Evolutionary conservation across 345 rosid genomes (phyloP).

Genomic region (Clarkia xantiana): DNA sequence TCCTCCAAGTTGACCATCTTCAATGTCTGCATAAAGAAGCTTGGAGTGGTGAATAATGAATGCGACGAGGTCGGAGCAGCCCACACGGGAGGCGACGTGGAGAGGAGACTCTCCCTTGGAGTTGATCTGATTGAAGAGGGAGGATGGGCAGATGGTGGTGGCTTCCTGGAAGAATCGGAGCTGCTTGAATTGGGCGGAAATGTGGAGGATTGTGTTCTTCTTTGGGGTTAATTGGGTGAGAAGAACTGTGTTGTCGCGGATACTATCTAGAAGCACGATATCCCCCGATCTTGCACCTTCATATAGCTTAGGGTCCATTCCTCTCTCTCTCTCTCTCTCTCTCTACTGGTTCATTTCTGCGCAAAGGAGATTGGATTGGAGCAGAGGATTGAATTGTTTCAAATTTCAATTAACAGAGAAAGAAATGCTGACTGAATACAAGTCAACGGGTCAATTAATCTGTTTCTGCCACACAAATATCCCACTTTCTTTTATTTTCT

Average conservation of each 20-base stretch:
- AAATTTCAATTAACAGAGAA: too few relatives aligned
- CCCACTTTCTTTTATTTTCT: too few relatives aligned
- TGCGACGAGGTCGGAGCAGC: slow-evolving; percentile 8
- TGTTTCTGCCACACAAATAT: too few relatives aligned
- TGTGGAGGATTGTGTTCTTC: slow-evolving; percentile 14
- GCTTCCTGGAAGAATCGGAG: slow-evolving; percentile 4
- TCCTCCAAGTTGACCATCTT: slow-evolving; percentile 3
- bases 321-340: too few relatives aligned
- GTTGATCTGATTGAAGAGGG: slow-evolving; percentile 10
- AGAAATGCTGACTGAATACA: too few relatives aligned
- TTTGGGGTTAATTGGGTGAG: slow-evolving; percentile 10
- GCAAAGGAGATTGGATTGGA: too few relatives aligned
- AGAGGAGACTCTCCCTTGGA: slow-evolving; percentile 13
- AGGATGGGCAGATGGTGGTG: neutral
- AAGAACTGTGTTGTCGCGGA: neutral
- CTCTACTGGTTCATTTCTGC: too few relatives aligned
- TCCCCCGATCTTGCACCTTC: slow-evolving; percentile 13
- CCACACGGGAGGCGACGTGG: slow-evolving; percentile 13
- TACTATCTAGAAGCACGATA: neutral
- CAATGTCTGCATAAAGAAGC: slow-evolving; percentile 3
- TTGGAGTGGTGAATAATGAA: slow-evolving; percentile 8
- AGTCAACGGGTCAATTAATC: too few relatives aligned
- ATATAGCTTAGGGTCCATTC: slow-evolving; percentile 14
- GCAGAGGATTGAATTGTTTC: too few relatives aligned
- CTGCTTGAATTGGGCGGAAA: slow-evolving; percentile 13